Conservation (phyloP, 2,329 filamentous ascomycete genomes). For the Alternaria sp. region DNA sequence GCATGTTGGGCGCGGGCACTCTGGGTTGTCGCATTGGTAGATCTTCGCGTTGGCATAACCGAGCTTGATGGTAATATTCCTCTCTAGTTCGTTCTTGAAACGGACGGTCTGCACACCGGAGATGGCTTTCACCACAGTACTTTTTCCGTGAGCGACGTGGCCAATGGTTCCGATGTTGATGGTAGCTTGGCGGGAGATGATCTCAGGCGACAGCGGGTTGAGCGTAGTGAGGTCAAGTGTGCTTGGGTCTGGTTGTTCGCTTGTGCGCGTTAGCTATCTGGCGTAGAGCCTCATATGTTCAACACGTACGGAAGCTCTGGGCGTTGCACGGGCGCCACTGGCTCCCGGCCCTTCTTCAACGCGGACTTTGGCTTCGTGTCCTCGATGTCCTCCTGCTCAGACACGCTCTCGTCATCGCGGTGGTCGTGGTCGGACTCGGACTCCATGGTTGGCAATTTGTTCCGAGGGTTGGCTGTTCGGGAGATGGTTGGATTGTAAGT, state of each 20-base stretch:
- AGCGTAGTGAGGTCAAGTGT: constrained; percentile 83
- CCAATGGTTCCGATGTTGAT: constrained; percentile 99
- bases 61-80: constrained; percentile 99
- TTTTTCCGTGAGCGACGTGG: constrained; percentile 98
- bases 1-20: constrained; percentile 93
- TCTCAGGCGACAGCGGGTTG: constrained; percentile 89
- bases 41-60: constrained; percentile 99
- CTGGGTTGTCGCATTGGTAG: constrained; percentile 94
- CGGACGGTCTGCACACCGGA: constrained; percentile 98
- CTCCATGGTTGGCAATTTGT: constrained; percentile 48
- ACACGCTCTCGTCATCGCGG: constrained; percentile 60
- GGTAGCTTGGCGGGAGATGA: constrained; percentile 96
- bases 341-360: constrained; percentile 77
- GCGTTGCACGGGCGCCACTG: constrained; percentile 64
- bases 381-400: constrained; percentile 79
- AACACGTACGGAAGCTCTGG: constrained; percentile 68
- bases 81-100: constrained; percentile 99
- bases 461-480: constrained; percentile 3
- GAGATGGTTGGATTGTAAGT: not conserved
- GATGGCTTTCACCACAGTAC: constrained; percentile 98
- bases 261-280: constrained; percentile 34
- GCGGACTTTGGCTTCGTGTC: constrained; percentile 73
- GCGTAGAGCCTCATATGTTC: not conserved
- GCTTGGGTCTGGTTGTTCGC: constrained; percentile 88
- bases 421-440: constrained; percentile 52